phyloP scores from a whole-genome alignment of 106 monocot genomes.

The Dendrobium nobile region DNA sequence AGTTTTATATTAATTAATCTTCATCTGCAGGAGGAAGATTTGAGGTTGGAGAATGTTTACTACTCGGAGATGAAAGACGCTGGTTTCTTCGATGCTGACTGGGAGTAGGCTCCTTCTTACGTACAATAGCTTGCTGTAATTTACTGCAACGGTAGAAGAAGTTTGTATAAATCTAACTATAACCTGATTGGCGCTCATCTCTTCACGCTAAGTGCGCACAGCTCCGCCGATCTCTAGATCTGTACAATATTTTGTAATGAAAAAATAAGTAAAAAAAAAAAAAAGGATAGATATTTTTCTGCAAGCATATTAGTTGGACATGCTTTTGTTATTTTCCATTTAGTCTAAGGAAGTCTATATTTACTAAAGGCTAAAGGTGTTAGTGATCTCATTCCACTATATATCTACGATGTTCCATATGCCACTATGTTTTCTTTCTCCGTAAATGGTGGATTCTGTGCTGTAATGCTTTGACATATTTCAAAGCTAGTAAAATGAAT shows the following conservation, averaged over 20 bases:
- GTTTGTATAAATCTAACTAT: background rate
- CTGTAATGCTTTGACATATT: too few species aligned
- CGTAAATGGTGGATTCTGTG: too few species aligned
- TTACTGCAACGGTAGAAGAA: background rate
- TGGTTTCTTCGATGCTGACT: conserved; percentile 94
- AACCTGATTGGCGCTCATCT: background rate
- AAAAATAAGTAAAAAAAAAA: background rate
- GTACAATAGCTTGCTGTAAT: background rate
- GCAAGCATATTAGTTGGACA: background rate
- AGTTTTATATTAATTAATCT: background rate
- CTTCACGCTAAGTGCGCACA: background rate
- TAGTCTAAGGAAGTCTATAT: too few species aligned
- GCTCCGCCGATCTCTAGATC: background rate
- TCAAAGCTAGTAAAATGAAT: too few species aligned
- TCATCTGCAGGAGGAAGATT: conserved; percentile 71
- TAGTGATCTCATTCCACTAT: too few species aligned
- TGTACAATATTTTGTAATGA: conserved; percentile 6
- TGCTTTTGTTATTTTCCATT: background rate
- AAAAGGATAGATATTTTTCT: background rate
- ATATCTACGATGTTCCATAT: too few species aligned
- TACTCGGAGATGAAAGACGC: conserved; percentile 99
- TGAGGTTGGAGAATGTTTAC: conserved; percentile 83
- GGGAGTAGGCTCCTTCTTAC: conserved; percentile 43
- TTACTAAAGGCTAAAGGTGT: too few species aligned
- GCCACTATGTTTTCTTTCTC: too few species aligned